phyloP scores from a whole-genome alignment of 495 filamentous ascomycete genomes.

The Aspergillus diversus region DNA sequence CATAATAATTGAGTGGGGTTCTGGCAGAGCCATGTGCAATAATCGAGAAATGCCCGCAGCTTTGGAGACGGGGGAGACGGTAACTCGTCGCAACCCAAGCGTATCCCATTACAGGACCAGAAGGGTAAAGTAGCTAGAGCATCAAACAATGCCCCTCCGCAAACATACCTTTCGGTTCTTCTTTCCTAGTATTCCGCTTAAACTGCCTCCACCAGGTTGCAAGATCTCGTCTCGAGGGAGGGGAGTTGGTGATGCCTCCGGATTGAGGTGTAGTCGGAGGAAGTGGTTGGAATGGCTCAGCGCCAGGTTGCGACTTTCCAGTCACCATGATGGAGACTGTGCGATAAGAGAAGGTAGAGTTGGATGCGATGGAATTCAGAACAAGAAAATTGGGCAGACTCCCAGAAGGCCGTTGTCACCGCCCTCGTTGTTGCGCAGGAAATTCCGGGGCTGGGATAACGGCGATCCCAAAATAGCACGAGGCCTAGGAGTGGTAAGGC shows the following conservation, averaged over 20 bases:
- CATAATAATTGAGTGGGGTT: not conserved
- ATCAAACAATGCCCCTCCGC: constrained; percentile 8
- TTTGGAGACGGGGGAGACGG: not conserved
- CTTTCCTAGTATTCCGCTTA: constrained; percentile 71
- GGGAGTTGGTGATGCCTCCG: constrained; percentile 48
- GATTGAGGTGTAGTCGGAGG: constrained; percentile 38
- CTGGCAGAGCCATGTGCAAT: not conserved
- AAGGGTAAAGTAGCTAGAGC: not conserved
- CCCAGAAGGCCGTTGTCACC: constrained; percentile 37
- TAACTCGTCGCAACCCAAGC: constrained; percentile 16
- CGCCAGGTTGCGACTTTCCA: constrained; percentile 46
- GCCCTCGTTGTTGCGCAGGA: constrained; percentile 37
- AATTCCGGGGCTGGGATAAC: constrained; percentile 42
- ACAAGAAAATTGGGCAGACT: constrained; percentile 12
- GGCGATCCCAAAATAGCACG: constrained; percentile 43
- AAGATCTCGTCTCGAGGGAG: constrained; percentile 77
- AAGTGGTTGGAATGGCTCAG: constrained; percentile 39
- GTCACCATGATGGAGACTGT: constrained; percentile 43
- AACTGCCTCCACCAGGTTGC: constrained; percentile 94
- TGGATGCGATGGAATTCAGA: constrained; percentile 13
- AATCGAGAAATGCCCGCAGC: not conserved
- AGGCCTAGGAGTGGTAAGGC: constrained; percentile 23
- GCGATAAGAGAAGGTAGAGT: constrained; percentile 18
- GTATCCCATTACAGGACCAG: not conserved
- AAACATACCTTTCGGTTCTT: constrained; percentile 74